These are phyloP conservation scores for Aegilops longissima DNA, from an alignment of 176 grass and related monocot genomes.

Conservation along the genomic window DNA sequence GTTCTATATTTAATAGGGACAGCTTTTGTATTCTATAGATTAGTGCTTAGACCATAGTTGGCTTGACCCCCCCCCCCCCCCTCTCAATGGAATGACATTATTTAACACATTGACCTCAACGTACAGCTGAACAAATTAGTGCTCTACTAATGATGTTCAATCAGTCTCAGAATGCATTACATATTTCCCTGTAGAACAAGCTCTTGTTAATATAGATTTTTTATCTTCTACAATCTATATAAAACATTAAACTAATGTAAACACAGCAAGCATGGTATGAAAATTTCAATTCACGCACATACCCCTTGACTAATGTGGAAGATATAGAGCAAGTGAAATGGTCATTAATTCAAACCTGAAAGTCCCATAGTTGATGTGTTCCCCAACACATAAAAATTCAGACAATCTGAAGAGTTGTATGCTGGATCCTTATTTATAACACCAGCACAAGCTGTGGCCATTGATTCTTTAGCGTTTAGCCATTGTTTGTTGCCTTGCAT, in stretches of 20 bases:
- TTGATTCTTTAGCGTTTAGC: not conserved
- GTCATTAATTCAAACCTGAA: not conserved
- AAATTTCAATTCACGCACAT: not conserved
- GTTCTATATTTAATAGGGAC: not conserved
- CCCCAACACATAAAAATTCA: not conserved
- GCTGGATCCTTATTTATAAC: not conserved
- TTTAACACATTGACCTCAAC: not conserved
- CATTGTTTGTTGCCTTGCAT: not conserved
- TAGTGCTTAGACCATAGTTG: not conserved
- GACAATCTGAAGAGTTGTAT: not conserved
- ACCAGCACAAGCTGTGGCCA: not conserved
- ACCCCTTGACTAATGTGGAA: not conserved
- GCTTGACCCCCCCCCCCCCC: not conserved
- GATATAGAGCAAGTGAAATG: not conserved
- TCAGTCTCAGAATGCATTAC: not conserved
- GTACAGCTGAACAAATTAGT: constrained; percentile 1
- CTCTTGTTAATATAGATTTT: not conserved
- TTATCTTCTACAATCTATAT: not conserved
- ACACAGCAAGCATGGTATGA: not conserved
- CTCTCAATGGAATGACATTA: not conserved
- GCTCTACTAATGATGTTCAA: not conserved
- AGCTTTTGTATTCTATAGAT: not conserved
- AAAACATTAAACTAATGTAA: not conserved
- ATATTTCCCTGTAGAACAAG: not conserved
- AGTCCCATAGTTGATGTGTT: not conserved